These are phyloP conservation scores for Pseudogymnoascus sp. DNA, from an alignment of 2,329 filamentous ascomycete genomes.

Conservation along the genomic window DNA sequence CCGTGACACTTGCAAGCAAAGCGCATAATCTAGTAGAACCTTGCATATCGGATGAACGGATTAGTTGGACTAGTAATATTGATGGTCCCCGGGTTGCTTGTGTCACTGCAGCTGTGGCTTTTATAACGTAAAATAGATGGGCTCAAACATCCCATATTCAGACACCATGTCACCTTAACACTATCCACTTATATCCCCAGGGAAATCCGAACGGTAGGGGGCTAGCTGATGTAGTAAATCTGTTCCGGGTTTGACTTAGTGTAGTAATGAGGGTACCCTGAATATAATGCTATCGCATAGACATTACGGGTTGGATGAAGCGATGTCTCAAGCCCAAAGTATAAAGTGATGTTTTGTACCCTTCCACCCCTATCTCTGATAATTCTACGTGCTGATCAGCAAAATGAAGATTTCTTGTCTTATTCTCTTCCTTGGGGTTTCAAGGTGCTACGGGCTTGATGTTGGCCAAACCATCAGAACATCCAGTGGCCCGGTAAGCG, in stretches of 20 bases:
- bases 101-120: background rate
- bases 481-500: conserved; percentile 23
- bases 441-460: background rate
- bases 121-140: background rate
- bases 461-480: conserved; percentile 25
- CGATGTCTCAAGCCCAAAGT: background rate
- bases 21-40: background rate
- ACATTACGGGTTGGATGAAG: background rate
- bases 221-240: background rate
- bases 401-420: background rate
- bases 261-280: too few relatives aligned
- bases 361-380: too few relatives aligned
- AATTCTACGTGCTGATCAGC: background rate
- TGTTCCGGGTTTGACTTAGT: background rate
- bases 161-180: background rate
- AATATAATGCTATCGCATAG: background rate
- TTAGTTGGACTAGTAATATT: background rate
- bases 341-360: background rate
- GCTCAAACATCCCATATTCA: background rate
- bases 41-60: background rate
- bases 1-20: background rate
- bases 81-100: background rate
- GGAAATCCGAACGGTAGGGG: background rate
- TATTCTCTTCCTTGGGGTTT: background rate
- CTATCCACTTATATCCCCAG: background rate